Conservation (phyloP, 352 stramenopile genomes). For the Phytopythium kandeliae region DNA sequence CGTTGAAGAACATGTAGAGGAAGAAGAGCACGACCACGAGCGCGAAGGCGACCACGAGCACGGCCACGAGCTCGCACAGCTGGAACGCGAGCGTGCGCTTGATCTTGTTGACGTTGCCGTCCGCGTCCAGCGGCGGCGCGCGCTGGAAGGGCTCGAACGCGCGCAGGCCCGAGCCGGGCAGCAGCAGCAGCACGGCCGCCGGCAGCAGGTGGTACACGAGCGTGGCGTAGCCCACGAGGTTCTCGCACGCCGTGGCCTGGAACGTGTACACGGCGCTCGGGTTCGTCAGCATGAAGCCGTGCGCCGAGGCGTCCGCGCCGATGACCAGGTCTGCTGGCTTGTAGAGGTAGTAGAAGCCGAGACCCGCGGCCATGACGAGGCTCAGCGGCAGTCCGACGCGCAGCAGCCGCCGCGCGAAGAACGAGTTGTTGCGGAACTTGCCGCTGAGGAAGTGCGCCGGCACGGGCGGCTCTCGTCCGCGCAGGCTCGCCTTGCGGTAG, state of each 20-base stretch:
- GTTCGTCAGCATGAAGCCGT: slow-evolving; percentile 47
- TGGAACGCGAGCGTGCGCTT: slow-evolving; percentile 73
- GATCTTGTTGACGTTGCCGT: slow-evolving; percentile 50
- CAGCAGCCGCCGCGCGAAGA: slow-evolving; percentile 65
- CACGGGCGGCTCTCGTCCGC: slow-evolving; percentile 28
- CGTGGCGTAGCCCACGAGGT: slow-evolving; percentile 55
- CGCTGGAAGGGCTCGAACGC: slow-evolving; percentile 70
- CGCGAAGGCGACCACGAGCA: slow-evolving; percentile 44
- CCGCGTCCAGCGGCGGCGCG: slow-evolving; percentile 11
- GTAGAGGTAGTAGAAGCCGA: slow-evolving; percentile 75
- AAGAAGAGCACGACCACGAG: slow-evolving; percentile 62
- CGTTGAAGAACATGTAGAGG: slow-evolving; percentile 48
- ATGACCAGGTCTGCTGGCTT: slow-evolving; percentile 38
- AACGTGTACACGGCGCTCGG: slow-evolving; percentile 36
- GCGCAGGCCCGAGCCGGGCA: slow-evolving; percentile 55
- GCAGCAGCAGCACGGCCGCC: slow-evolving; percentile 42
- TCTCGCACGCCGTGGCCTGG: slow-evolving; percentile 45
- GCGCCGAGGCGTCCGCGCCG: slow-evolving; percentile 16
- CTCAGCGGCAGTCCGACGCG: slow-evolving; percentile 39
- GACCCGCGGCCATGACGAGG: slow-evolving; percentile 37
- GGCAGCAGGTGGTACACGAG: slow-evolving; percentile 64
- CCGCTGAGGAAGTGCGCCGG: slow-evolving; percentile 36
- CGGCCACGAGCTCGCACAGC: slow-evolving; percentile 59
- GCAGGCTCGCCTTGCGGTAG: slow-evolving; percentile 25
- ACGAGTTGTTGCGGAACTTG: slow-evolving; percentile 69